These are phyloP conservation scores for Talaromyces verruculosus DNA, from an alignment of 2,329 filamentous ascomycete species.

Conservation along the genomic window DNA sequence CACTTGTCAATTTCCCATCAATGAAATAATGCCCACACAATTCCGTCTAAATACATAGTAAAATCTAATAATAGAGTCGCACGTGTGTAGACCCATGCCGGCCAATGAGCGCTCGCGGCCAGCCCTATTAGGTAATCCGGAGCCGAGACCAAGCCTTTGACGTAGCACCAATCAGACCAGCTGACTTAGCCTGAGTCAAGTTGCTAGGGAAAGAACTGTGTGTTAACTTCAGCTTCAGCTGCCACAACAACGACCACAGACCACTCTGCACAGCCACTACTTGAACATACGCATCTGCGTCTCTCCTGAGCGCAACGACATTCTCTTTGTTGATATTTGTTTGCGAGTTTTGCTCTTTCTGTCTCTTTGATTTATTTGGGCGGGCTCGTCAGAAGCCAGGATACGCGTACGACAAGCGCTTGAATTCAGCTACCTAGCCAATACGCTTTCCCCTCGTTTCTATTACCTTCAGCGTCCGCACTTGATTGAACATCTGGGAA, in stretches of 20 bases:
- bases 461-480: background rate
- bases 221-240: background rate
- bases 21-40: too few relatives aligned
- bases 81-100: constrained; percentile 1
- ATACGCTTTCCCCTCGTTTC: background rate
- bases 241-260: constrained; percentile 1
- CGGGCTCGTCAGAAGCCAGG: constrained; percentile 1
- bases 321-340: constrained; percentile 12
- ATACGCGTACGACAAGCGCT: background rate
- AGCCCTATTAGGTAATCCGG: constrained; percentile 8
- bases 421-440: background rate
- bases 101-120: constrained; percentile 3
- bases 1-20: background rate
- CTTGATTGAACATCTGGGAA: background rate
- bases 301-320: constrained; percentile 9
- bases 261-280: constrained; percentile 3
- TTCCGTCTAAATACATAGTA: too few relatives aligned
- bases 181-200: background rate
- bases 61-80: constrained; percentile 20
- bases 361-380: background rate
- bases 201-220: constrained; percentile 1
- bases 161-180: constrained; percentile 17
- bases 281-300: background rate
- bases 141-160: constrained; percentile 8
- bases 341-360: background rate